Percentiles rank a stretch among this genome's conserved stretches.
phyloP scores from a whole-genome alignment of 2,329 filamentous ascomycete species.

The Tympanopsis confertula region DNA sequence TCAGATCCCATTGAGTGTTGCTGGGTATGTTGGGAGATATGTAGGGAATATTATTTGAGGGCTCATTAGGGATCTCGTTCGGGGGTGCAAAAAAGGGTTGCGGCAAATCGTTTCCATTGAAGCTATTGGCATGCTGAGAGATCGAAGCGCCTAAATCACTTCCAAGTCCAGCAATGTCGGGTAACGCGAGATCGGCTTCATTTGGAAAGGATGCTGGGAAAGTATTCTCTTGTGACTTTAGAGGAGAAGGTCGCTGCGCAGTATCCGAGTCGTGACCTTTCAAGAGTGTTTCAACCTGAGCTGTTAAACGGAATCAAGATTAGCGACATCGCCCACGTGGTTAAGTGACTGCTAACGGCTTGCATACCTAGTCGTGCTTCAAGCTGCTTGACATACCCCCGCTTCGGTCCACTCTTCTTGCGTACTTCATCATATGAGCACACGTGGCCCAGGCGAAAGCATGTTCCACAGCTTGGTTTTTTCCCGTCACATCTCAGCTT shows the following conservation, averaged over 20 bases:
- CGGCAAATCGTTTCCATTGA: too few species aligned
- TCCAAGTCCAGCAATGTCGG: too few species aligned
- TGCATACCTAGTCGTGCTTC: slow-evolving; percentile 11
- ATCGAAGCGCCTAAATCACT: too few species aligned
- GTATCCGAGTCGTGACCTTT: too few species aligned
- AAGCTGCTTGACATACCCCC: slow-evolving; percentile 15
- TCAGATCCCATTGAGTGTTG: slow-evolving; percentile 9
- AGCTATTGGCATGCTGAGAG: too few species aligned
- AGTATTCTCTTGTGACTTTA: too few species aligned
- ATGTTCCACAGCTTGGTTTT: slow-evolving; percentile 12
- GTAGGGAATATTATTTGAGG: slow-evolving; percentile 4
- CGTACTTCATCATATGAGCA: slow-evolving; percentile 15
- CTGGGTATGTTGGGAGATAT: slow-evolving; percentile 9
- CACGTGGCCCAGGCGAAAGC: slow-evolving; percentile 6
- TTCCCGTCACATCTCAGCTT: slow-evolving; percentile 17
- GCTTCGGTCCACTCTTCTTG: slow-evolving; percentile 6
- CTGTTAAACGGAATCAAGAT: neutral
- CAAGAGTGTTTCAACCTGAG: neutral
- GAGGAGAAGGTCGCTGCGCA: too few species aligned
- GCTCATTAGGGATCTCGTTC: slow-evolving; percentile 8
- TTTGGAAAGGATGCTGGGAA: too few species aligned
- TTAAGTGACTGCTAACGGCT: slow-evolving; percentile 2
- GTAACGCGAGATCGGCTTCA: too few species aligned
- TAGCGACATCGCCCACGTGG: neutral
- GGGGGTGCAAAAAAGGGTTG: too few species aligned